Evolutionary conservation across 768 basidiomycete species (phyloP).

Genomic region (Suillus subaureus): DNA sequence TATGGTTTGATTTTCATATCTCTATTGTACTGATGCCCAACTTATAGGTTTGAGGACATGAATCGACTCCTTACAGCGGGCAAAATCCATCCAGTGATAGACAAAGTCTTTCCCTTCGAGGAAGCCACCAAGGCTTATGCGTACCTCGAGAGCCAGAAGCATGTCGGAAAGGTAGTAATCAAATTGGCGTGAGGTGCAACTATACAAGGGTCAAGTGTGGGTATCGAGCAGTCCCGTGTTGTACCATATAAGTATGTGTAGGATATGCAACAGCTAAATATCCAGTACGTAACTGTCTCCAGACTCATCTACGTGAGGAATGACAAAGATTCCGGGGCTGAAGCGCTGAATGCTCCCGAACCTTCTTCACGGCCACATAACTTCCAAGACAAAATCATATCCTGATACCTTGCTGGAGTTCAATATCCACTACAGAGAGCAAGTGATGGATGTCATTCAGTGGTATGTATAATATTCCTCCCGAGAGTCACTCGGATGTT

Average conservation of each 20-base stretch:
- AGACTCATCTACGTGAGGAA: background rate
- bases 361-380: background rate
- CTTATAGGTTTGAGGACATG: constrained; percentile 53
- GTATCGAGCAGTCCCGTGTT: background rate
- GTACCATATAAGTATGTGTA: background rate
- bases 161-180: constrained; percentile 65
- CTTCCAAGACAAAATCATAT: too few species aligned
- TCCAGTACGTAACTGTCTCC: background rate
- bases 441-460: too few species aligned
- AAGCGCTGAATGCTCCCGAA: background rate
- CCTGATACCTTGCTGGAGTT: background rate
- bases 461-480: too few species aligned
- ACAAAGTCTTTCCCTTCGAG: constrained; percentile 61
- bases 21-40: background rate
- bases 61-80: constrained; percentile 48
- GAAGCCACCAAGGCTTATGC: constrained; percentile 53
- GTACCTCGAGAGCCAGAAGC: constrained; percentile 54
- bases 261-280: background rate
- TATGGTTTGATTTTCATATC: constrained; percentile 28
- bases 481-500: too few species aligned
- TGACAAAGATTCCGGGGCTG: background rate
- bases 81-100: constrained; percentile 51
- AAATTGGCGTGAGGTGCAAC: constrained; percentile 33
- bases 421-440: background rate
- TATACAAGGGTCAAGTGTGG: background rate